phyloP scores from a whole-genome alignment of 148 eudicot species.

The Fallopia convolvulus region DNA sequence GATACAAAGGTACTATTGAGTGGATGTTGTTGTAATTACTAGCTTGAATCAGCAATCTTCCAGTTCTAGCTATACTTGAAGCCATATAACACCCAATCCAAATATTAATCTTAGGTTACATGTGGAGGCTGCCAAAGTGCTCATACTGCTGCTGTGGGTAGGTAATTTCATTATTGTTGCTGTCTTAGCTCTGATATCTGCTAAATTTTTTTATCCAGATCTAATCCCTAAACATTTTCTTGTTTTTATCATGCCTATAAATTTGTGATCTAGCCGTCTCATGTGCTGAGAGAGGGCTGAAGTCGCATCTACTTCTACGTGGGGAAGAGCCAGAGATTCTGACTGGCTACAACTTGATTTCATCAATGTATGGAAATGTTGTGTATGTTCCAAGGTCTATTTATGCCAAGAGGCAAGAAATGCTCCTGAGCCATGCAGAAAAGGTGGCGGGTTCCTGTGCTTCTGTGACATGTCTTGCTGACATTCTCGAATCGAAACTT shows the following conservation, averaged over 20 bases:
- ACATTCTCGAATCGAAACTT: constrained; percentile 27
- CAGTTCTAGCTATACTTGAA: background rate
- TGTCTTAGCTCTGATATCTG: background rate
- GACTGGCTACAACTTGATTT: constrained; percentile 75
- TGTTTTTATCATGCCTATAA: constrained; percentile 6
- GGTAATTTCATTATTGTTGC: constrained; percentile 18
- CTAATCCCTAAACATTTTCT: background rate
- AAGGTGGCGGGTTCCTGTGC: constrained; percentile 43
- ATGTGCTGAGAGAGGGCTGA: constrained; percentile 84
- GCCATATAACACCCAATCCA: constrained; percentile 24
- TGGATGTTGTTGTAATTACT: background rate
- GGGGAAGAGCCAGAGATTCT: constrained; percentile 83
- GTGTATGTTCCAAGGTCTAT: constrained; percentile 71
- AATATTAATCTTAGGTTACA: constrained; percentile 62
- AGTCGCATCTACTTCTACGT: constrained; percentile 79
- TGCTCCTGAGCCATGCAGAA: constrained; percentile 60
- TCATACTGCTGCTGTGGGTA: constrained; percentile 93
- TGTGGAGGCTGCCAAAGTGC: constrained; percentile 99
- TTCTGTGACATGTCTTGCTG: constrained; percentile 48
- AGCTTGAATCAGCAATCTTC: background rate
- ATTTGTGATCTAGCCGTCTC: constrained; percentile 60
- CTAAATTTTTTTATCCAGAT: background rate
- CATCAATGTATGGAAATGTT: constrained; percentile 65
- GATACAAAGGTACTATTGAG: background rate
- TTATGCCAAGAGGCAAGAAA: constrained; percentile 73